Base-by-base conservation (phyloP, 1,284 basidiomycete genomes). In the Trametes hirsuta region DNA sequence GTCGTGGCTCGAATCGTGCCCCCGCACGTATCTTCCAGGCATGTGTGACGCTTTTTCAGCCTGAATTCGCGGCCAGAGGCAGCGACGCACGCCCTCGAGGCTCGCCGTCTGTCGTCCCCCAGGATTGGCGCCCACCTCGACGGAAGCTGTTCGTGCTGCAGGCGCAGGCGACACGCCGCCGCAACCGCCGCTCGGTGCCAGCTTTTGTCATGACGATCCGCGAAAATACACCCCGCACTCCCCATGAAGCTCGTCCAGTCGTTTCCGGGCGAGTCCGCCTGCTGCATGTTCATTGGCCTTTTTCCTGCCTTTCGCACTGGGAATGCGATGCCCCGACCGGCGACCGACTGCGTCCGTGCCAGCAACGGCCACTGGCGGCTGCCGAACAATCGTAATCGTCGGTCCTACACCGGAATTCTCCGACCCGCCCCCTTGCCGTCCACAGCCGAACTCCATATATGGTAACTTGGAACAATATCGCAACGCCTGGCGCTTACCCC, bases 401-500 rank as follows among this genome's bases (percentile, higher is more conserved):
- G 48, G 47, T 48, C 25, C 46, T 40, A n/a, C 36, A 51, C 3
- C 55, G 56, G 50, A 47, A 52, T 40, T 39, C 24, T 10, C 56
- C 56, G 56, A 50, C 21, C 53, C n/a, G 39, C 39, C 11, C 18
- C 34, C 25, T 45, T 51, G 49, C 48, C 55, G 49, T 2, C 11
- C 5, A 40, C 4, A 5, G 30, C 30, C 30, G 30, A 4, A 30
- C 30, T 42, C 41, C 55, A 14, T 9, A 51, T 30, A 8, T 25
- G 36, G 55, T 57, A 57, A 51, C 12, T 51, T 57, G 48, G 48
- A 51, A 51, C 42, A 47, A 35, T 44, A 39, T 40, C 49, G 15
- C 44, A 47, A 30, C 41, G 41, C 41, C 24, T 12, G 40, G 34
- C 25, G 40, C 41, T 11, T 25, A 4, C 4, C 8, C n/a, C 34